These are phyloP conservation scores for Boletus eberwhitei DNA, from an alignment of 768 basidiomycete genomes.

Conservation along the genomic window DNA sequence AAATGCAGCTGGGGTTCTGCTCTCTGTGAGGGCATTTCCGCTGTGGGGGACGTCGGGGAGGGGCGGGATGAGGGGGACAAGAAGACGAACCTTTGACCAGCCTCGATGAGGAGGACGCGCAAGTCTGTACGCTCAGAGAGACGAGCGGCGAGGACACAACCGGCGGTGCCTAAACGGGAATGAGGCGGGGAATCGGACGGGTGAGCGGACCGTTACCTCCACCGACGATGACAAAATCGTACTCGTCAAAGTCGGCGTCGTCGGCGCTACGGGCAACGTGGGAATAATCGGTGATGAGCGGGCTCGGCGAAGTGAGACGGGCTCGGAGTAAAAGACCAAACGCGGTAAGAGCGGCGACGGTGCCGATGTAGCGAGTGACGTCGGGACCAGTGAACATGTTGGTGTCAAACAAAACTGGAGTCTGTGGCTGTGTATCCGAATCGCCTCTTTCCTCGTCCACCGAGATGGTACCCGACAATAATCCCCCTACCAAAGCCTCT, in stretches of 20 bases:
- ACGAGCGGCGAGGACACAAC: constrained; percentile 43
- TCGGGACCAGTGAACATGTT: too few species aligned
- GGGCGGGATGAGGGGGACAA: not conserved
- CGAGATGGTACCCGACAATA: constrained; percentile 30
- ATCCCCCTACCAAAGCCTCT: constrained; percentile 46
- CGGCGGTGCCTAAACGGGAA: constrained; percentile 36
- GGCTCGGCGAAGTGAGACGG: not conserved
- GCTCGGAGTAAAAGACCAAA: not conserved
- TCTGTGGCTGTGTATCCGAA: constrained; percentile 23
- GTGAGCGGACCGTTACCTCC: constrained; percentile 44
- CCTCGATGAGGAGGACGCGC: constrained; percentile 40
- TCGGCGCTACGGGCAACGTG: constrained; percentile 5
- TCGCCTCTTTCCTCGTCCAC: not conserved
- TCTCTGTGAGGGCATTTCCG: constrained; percentile 39
- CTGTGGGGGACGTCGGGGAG: constrained; percentile 27
- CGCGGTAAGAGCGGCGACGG: not conserved
- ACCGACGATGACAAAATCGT: constrained; percentile 52
- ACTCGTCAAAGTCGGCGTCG: constrained; percentile 28
- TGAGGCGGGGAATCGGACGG: not conserved
- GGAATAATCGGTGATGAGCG: not conserved
- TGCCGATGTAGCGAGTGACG: not conserved
- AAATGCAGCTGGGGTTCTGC: constrained; percentile 45
- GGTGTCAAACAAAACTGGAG: too few species aligned
- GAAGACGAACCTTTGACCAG: constrained; percentile 43
- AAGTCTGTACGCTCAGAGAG: constrained; percentile 37